These are phyloP conservation scores for Diaporthe vexans DNA, from an alignment of 2,329 filamentous ascomycete genomes.

Conservation along the genomic window DNA sequence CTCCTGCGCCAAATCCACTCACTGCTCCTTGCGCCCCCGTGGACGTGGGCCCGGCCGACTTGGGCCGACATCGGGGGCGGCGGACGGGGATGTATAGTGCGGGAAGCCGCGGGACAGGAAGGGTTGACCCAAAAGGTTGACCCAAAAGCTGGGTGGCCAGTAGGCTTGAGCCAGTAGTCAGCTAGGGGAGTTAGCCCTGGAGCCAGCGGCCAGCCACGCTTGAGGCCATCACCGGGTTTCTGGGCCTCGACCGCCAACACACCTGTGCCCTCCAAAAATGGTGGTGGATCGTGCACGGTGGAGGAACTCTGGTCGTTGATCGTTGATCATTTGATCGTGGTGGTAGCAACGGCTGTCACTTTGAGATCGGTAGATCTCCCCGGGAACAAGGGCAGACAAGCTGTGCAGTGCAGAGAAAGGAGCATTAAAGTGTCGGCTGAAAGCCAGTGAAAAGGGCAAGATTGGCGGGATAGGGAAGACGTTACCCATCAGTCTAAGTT, in stretches of 20 bases:
- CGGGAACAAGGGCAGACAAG: neutral
- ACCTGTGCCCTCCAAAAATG: neutral
- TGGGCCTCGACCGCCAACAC: slow-evolving; percentile 2
- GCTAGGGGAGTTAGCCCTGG: neutral
- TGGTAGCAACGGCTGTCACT: slow-evolving; percentile 18
- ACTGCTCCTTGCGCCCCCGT: neutral
- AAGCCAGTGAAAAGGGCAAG: neutral
- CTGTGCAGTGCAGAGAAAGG: slow-evolving; percentile 8
- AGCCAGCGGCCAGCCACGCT: slow-evolving; percentile 11
- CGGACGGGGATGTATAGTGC: slow-evolving; percentile 8
- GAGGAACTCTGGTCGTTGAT: neutral
- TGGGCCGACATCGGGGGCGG: slow-evolving; percentile 31
- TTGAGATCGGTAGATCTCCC: slow-evolving; percentile 10
- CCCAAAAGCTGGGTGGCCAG: neutral
- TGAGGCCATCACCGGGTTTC: slow-evolving; percentile 22
- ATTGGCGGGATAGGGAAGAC: neutral
- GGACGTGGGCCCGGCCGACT: slow-evolving; percentile 4
- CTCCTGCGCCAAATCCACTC: neutral
- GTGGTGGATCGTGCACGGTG: slow-evolving; percentile 11
- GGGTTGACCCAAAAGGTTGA: neutral
- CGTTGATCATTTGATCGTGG: neutral
- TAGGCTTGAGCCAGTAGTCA: neutral
- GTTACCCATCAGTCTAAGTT: slow-evolving; percentile 24
- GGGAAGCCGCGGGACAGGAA: slow-evolving; percentile 2
- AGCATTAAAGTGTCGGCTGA: slow-evolving; percentile 18